A percentile compares a stretch with the other conserved stretches of the same genome.
Conservation (phyloP, 2,329 filamentous ascomycete genomes). For the Botrytis deweyae region DNA sequence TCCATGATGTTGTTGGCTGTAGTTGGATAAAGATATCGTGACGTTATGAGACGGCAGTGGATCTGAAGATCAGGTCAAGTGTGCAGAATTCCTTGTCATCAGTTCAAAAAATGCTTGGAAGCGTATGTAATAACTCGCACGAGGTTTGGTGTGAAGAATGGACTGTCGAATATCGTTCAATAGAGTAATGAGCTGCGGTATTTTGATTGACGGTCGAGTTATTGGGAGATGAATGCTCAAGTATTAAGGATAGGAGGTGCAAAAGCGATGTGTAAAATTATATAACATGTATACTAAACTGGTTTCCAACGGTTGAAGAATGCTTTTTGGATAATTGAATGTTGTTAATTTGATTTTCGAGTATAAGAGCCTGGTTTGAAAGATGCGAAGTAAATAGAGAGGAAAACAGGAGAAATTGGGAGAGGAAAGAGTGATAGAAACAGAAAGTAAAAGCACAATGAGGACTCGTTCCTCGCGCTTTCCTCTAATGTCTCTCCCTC, state of each 20-base stretch:
- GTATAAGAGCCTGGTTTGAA: neutral
- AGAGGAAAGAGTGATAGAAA: neutral
- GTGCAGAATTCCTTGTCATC: neutral
- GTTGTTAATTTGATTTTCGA: neutral
- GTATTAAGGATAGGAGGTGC: no score
- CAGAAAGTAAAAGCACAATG: neutral
- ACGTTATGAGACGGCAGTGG: neutral
- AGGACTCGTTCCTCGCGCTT: neutral
- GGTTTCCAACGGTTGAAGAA: rapidly evolving
- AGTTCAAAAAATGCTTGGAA: neutral
- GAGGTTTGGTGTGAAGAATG: neutral
- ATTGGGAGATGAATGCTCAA: neutral
- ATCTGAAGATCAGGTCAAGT: neutral
- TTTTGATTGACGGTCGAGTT: neutral
- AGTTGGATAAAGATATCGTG: neutral
- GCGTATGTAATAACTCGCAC: neutral
- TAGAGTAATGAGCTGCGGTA: neutral
- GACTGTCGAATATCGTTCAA: neutral
- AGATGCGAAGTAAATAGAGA: neutral
- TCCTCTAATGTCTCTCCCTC: neutral
- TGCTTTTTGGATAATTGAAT: neutral
- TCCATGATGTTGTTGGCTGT: neutral
- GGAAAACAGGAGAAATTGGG: neutral
- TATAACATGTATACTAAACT: no score
- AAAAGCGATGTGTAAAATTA: neutral